These are phyloP conservation scores for Penicillium sp. DNA, from an alignment of 2,329 filamentous ascomycete genomes.

Conservation along the genomic window DNA sequence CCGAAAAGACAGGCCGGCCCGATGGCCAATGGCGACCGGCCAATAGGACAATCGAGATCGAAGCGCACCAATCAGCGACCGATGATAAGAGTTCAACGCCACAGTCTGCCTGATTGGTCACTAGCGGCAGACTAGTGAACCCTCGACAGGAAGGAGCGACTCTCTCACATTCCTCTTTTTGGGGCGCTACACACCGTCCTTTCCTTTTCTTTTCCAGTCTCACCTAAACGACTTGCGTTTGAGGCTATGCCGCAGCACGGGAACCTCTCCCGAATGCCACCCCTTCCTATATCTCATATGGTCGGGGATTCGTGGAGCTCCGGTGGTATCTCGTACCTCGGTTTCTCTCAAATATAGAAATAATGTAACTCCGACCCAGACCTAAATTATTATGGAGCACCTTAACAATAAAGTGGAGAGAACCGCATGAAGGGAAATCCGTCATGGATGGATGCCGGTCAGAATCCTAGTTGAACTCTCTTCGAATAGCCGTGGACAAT, in stretches of 20 bases:
- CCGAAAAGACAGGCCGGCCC: not conserved
- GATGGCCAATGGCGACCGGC: not conserved
- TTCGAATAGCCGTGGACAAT: not conserved
- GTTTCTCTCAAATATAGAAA: not conserved
- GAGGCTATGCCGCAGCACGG: not conserved
- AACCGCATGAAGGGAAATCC: not conserved
- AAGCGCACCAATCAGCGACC: slow-evolving; percentile 10
- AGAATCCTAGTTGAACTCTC: not conserved
- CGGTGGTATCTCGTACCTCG: not conserved
- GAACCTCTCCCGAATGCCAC: too few relatives aligned
- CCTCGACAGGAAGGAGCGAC: not conserved
- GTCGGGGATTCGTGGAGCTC: too few relatives aligned
- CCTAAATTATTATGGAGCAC: not conserved
- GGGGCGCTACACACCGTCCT: not conserved
- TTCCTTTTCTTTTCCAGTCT: not conserved
- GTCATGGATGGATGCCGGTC: not conserved
- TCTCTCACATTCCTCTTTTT: not conserved
- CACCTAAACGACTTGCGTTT: not conserved
- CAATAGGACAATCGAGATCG: not conserved
- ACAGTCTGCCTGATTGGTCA: slow-evolving; percentile 16
- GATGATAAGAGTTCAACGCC: slow-evolving; percentile 24
- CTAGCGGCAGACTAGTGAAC: slow-evolving; percentile 12
- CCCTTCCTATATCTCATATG: too few relatives aligned
- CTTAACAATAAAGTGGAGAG: not conserved
- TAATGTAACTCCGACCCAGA: not conserved